phyloP scores from a whole-genome alignment of 2,329 filamentous ascomycete species.

The Nothomitra cinnamomea region DNA sequence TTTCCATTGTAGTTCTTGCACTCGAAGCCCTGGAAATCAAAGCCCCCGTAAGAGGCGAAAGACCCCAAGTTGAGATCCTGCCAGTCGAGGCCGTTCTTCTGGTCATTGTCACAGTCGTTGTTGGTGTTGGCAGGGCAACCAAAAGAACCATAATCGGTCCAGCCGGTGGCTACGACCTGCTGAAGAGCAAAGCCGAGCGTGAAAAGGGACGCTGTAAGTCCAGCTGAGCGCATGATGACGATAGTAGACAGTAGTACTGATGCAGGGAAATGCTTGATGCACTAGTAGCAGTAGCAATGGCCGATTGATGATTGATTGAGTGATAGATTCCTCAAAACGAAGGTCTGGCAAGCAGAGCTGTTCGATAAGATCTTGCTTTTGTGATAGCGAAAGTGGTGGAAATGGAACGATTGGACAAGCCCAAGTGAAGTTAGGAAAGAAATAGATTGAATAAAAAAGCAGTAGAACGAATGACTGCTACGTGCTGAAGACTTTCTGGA shows the following conservation, averaged over 20 bases:
- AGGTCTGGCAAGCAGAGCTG: slow-evolving; percentile 10
- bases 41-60: slow-evolving; percentile 52
- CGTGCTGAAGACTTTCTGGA: slow-evolving; percentile 13
- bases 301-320: slow-evolving; percentile 2
- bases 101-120: slow-evolving; percentile 55
- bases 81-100: slow-evolving; percentile 59
- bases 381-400: slow-evolving; percentile 13
- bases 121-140: slow-evolving; percentile 52
- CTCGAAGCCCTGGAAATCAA: slow-evolving; percentile 55
- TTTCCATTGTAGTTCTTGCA: slow-evolving; percentile 46
- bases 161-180: slow-evolving; percentile 31
- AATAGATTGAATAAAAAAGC: slow-evolving; percentile 22
- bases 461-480: slow-evolving; percentile 30
- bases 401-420: slow-evolving; percentile 1
- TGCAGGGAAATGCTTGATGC: slow-evolving; percentile 11
- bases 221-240: slow-evolving; percentile 24
- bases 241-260: slow-evolving; percentile 13
- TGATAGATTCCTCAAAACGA: slow-evolving; percentile 15
- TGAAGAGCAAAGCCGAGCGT: slow-evolving; percentile 28
- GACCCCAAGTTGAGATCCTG: slow-evolving; percentile 39
- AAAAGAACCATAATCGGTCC: slow-evolving; percentile 38
- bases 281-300: slow-evolving; percentile 10
- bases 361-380: not conserved
- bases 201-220: slow-evolving; percentile 24
- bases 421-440: slow-evolving; percentile 13